Evolutionary conservation across 495 filamentous ascomycete genomes (phyloP).

Genomic region (Penicillium canescens): DNA sequence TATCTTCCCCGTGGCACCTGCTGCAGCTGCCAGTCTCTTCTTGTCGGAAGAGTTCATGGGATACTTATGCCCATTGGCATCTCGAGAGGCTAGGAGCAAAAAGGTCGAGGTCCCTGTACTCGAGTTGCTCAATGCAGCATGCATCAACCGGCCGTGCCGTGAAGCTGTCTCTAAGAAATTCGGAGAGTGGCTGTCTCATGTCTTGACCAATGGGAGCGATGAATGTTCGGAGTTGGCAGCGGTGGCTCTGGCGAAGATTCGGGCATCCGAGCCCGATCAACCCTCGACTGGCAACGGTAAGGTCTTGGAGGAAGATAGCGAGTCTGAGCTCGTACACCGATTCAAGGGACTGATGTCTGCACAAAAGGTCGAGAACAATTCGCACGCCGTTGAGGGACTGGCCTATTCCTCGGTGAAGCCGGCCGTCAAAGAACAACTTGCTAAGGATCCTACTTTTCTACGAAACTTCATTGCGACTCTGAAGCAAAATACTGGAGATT

Average conservation of each 20-base stretch:
- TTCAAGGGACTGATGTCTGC: slow-evolving; percentile 77
- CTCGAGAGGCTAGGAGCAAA: slow-evolving; percentile 70
- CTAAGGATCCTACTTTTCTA: slow-evolving; percentile 64
- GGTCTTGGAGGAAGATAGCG: slow-evolving; percentile 48
- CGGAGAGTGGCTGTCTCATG: slow-evolving; percentile 76
- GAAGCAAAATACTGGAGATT: slow-evolving; percentile 57
- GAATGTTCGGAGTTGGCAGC: slow-evolving; percentile 70
- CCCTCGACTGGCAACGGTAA: slow-evolving; percentile 39
- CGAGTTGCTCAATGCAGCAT: slow-evolving; percentile 88
- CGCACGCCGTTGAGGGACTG: slow-evolving; percentile 85
- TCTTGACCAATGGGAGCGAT: slow-evolving; percentile 66
- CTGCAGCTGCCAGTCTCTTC: slow-evolving; percentile 71
- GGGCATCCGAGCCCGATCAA: slow-evolving; percentile 44
- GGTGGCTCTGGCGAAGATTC: slow-evolving; percentile 81
- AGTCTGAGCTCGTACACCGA: slow-evolving; percentile 69
- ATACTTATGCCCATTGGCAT: slow-evolving; percentile 66
- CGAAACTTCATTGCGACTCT: slow-evolving; percentile 65
- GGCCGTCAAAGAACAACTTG: slow-evolving; percentile 76
- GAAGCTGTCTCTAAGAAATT: slow-evolving; percentile 80
- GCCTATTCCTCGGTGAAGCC: slow-evolving; percentile 86
- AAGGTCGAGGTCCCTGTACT: slow-evolving; percentile 80
- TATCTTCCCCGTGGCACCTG: slow-evolving; percentile 80
- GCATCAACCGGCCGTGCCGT: slow-evolving; percentile 75
- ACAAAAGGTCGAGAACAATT: slow-evolving; percentile 53
- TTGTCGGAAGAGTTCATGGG: slow-evolving; percentile 79